phyloP scores from a whole-genome alignment of 1,284 basidiomycete genomes.

The Irpex sp. region DNA sequence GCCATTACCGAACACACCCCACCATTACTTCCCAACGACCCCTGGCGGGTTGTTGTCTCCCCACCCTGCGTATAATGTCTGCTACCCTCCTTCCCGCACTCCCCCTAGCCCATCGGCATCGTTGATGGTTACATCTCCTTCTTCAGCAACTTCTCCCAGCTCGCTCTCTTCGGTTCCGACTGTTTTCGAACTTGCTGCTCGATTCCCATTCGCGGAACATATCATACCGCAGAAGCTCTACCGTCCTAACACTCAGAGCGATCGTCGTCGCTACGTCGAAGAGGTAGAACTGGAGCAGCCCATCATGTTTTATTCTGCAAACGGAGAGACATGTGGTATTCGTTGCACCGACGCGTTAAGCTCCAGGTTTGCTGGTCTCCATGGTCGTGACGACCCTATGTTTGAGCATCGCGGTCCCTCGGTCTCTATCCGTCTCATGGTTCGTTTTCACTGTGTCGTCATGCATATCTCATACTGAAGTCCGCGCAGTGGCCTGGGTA shows the following conservation, averaged over 20 bases:
- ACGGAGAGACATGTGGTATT: constrained; percentile 54
- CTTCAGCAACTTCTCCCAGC: background rate
- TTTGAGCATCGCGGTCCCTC: constrained; percentile 70
- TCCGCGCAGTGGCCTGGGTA: constrained; percentile 68
- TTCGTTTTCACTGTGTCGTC: constrained; percentile 23
- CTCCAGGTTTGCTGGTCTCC: constrained; percentile 38
- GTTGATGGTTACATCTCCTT: background rate
- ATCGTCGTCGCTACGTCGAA: constrained; percentile 68
- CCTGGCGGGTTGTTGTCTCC: background rate
- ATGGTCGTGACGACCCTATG: constrained; percentile 55
- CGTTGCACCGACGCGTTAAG: constrained; percentile 49
- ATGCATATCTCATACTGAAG: background rate
- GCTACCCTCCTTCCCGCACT: background rate
- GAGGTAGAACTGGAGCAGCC: constrained; percentile 59
- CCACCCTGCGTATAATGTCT: background rate
- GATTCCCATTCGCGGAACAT: constrained; percentile 15
- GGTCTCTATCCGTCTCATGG: constrained; percentile 72
- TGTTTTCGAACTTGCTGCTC: constrained; percentile 19
- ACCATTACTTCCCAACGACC: background rate
- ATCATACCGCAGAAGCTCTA: constrained; percentile 63
- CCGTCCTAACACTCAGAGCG: constrained; percentile 69
- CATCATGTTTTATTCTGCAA: constrained; percentile 54
- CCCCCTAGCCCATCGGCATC: constrained; percentile 2
- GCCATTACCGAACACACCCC: background rate
- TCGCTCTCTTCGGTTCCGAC: background rate